A percentile compares a stretch with the other conserved stretches of the same genome.
Evolutionary conservation across 2,329 filamentous ascomycete species (phyloP).

Genomic region (Fusarium nodosum): DNA sequence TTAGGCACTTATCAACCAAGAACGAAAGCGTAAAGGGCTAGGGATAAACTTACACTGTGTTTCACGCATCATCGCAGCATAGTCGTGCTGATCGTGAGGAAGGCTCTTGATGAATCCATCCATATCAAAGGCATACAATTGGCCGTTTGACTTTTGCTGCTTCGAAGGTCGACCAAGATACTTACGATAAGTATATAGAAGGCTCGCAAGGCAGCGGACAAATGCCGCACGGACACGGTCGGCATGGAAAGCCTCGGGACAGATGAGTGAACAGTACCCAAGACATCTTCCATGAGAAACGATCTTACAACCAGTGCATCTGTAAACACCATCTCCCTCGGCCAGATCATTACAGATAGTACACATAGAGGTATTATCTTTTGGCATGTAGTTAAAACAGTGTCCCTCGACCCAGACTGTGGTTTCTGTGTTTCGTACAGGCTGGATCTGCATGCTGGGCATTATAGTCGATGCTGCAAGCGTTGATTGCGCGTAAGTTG

Average conservation of each 20-base stretch:
- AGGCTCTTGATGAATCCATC: constrained; percentile 74
- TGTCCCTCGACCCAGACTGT: constrained; percentile 89
- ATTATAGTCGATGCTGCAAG: constrained; percentile 87
- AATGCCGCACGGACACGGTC: constrained; percentile 75
- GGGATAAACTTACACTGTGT: constrained; percentile 68
- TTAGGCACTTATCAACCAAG: constrained; percentile 15
- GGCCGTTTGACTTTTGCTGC: constrained; percentile 71
- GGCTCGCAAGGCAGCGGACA: constrained; percentile 74
- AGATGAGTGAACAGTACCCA: constrained; percentile 73
- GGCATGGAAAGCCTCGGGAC: constrained; percentile 71
- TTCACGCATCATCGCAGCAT: constrained; percentile 73
- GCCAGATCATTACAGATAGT: constrained; percentile 82
- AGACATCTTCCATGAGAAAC: constrained; percentile 71
- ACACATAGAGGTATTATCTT: constrained; percentile 73
- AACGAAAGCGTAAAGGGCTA: not conserved
- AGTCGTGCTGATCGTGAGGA: constrained; percentile 75
- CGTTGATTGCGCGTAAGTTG: constrained; percentile 88
- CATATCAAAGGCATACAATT: constrained; percentile 75
- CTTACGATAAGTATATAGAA: constrained; percentile 76
- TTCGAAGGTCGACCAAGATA: constrained; percentile 70
- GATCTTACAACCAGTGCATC: constrained; percentile 75
- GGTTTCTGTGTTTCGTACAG: constrained; percentile 82
- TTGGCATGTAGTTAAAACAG: constrained; percentile 76
- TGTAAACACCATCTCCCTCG: constrained; percentile 79
- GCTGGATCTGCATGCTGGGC: constrained; percentile 85